Conservation (phyloP, 208 protist species). For the Acanthamoeba castellanii region DNA sequence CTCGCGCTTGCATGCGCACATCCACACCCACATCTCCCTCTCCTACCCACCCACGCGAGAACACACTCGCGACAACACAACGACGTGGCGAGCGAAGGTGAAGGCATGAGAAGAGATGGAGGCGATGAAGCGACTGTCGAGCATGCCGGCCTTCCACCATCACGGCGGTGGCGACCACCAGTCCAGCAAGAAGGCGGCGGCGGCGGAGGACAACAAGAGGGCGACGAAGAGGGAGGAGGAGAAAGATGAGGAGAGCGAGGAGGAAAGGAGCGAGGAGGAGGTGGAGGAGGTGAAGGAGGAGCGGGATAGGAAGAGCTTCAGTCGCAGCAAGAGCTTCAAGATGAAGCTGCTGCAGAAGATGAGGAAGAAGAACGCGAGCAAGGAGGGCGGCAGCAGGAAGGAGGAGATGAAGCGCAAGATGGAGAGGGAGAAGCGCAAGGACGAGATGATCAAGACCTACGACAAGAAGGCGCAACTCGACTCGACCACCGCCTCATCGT, state of each 20-base stretch:
- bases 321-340: constrained; percentile 36
- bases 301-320: background rate
- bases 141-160: background rate
- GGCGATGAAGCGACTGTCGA: constrained; percentile 17
- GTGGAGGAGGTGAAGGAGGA: background rate
- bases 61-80: background rate
- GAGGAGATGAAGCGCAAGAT: background rate
- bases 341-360: constrained; percentile 24
- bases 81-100: background rate
- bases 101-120: background rate
- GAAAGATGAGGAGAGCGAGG: background rate
- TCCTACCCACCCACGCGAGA: background rate
- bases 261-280: background rate
- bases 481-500: background rate
- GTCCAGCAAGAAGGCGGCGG: background rate
- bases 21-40: background rate
- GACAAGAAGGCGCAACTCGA: constrained; percentile 3
- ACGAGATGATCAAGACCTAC: constrained; percentile 24
- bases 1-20: background rate
- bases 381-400: background rate
- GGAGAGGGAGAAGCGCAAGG: background rate
- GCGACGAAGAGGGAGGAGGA: no score
- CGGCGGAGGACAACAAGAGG: background rate
- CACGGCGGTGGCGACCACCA: background rate
- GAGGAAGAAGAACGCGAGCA: background rate